Base-by-base conservation (phyloP, 108 stramenopile species). In the Cyclotella sp. region DNA sequence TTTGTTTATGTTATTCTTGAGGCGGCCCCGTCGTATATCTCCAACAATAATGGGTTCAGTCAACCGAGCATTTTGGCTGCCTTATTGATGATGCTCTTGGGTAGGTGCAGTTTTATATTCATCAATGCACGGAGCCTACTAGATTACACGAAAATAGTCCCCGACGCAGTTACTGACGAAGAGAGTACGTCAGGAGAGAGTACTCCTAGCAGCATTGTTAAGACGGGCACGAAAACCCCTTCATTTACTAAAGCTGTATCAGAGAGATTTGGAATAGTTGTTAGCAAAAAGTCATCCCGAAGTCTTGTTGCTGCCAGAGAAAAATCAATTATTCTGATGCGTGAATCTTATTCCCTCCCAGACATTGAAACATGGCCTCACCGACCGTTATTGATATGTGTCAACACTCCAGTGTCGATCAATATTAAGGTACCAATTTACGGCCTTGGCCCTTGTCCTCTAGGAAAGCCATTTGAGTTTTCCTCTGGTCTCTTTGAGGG, bases 401-500 rank as follows among this genome's bases (percentile, higher is more conserved):
- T 65, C 4, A 84, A 82, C 43, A 82, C 74, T 41, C 62, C 80
- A 40, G 81, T 65, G 7, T 64, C 55, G 16, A 44, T 49, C 27
- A 43, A 64, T 51, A n/a, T 84, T n/a, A 72, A 68, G 52, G 77
- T 71, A 9, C 77, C 78, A 14, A 26, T 53, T 4, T 73, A 75
- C 55, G 77, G 71, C 9, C 28, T 40, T 22, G 78, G 81, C 0
- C 14, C 66, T 14, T 59, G 79, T 34, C 76, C 82, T 7, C 59
- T 83, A 4, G 82, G 82, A 24, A 51, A 62, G 40, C 78, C 82
- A 22, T 79, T 83, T 55, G 52, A 84, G 39, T 91, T 91, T 63
- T 82, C 85, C 26, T 83, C 81, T 9, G 76, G 75, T 21, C 39
- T 91, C 24, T 91, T 91, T 69, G 76, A 76, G 28, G 90, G 90